A percentile compares a stretch with the other conserved stretches of the same genome.
Evolutionary conservation across 805 yeast species (phyloP).

Genomic region (Candida incommunis): DNA sequence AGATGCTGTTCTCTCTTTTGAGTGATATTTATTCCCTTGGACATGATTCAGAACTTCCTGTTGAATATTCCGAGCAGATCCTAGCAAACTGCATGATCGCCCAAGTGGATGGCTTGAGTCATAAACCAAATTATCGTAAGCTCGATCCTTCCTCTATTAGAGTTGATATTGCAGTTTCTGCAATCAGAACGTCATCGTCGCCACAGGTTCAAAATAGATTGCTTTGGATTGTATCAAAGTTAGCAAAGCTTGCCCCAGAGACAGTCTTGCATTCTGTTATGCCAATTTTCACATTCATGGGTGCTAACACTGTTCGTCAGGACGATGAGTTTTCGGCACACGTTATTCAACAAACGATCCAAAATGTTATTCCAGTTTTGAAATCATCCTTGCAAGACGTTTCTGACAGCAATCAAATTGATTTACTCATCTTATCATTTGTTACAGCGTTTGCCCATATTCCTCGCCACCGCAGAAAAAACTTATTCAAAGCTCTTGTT

Average conservation of each 20-base stretch:
- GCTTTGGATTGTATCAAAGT: conserved; percentile 68
- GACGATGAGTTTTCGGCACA: conserved; percentile 91
- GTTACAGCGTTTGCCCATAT: conserved; percentile 92
- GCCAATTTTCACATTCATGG: conserved; percentile 99
- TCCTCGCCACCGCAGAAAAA: conserved; percentile 91
- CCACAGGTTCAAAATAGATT: conserved; percentile 92
- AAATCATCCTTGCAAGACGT: conserved; percentile 29
- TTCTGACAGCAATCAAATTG: conserved; percentile 33
- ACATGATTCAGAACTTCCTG: conserved; percentile 82
- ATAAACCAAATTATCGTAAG: conserved; percentile 29
- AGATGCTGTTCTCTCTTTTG: conserved; percentile 23
- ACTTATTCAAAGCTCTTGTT: conserved; percentile 67
- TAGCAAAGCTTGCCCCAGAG: conserved; percentile 84
- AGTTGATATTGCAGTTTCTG: conserved; percentile 81
- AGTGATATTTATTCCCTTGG: conserved; percentile 45
- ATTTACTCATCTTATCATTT: conserved; percentile 74
- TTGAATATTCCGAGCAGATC: conserved; percentile 80
- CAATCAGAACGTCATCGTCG: conserved; percentile 76
- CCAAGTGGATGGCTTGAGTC: conserved; percentile 30
- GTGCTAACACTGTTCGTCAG: conserved; percentile 91
- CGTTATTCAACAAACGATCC: conserved; percentile 83
- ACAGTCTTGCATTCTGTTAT: conserved; percentile 86
- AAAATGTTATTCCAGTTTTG: conserved; percentile 83
- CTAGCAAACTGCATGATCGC: conserved; percentile 74
- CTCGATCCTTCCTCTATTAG: conserved; percentile 56